A percentile compares a stretch with the other conserved stretches of the same genome.
Conservation (phyloP, 2,329 filamentous ascomycete genomes). For the Penicillium thymicola region DNA sequence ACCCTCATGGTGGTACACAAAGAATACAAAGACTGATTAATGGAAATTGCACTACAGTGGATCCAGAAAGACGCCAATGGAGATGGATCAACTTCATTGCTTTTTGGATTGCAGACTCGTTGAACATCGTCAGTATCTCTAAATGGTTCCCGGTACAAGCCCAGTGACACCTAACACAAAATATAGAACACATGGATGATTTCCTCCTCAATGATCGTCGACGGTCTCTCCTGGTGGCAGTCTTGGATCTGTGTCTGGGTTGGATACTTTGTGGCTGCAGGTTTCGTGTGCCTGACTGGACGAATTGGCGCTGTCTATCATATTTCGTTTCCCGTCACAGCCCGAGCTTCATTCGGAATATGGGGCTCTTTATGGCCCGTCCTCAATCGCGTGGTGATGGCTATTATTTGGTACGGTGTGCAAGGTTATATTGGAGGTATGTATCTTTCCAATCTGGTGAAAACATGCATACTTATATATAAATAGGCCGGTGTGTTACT, state of each 20-base stretch:
- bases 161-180: neutral
- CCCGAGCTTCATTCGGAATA: conserved; percentile 76
- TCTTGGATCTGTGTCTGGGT: conserved; percentile 85
- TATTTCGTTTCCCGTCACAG: conserved; percentile 81
- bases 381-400: conserved; percentile 83
- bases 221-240: conserved; percentile 86
- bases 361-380: conserved; percentile 89
- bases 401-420: conserved; percentile 84
- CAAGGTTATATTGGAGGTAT: conserved; percentile 66
- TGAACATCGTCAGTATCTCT: conserved; percentile 62
- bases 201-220: conserved; percentile 73
- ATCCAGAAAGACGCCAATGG: conserved; percentile 78
- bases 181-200: conserved; percentile 86
- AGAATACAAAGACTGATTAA: neutral
- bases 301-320: conserved; percentile 85
- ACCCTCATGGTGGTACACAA: neutral
- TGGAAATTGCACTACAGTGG: conserved; percentile 54
- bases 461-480: neutral
- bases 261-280: conserved; percentile 73
- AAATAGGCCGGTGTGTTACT: conserved; percentile 69
- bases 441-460: conserved; percentile 1
- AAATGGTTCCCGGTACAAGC: neutral
- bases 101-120: conserved; percentile 81
- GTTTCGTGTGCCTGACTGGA: conserved; percentile 73
- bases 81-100: conserved; percentile 82